phyloP scores from a whole-genome alignment of 345 rosid species.

The Hevea brasiliensis region DNA sequence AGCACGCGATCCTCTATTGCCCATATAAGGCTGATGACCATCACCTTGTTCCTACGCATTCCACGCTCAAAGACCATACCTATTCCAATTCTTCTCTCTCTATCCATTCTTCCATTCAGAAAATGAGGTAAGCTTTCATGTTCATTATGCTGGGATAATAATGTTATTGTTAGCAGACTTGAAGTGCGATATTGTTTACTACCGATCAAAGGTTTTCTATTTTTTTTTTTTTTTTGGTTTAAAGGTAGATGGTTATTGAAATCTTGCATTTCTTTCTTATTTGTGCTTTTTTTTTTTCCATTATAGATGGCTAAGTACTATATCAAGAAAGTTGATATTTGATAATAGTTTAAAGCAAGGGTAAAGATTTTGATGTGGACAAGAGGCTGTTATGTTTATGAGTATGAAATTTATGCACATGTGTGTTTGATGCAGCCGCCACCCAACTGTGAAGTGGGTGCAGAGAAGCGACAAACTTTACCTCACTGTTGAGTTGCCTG shows the following conservation, averaged over 20 bases:
- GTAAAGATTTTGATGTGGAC: not conserved
- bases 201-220: no score
- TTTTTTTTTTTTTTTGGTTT: no score
- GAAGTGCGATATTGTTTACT: no score
- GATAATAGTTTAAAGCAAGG: not conserved
- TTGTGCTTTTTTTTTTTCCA: not conserved
- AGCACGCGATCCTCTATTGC: slow-evolving; percentile 2
- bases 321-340: not conserved
- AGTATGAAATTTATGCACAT: not conserved
- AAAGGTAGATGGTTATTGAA: not conserved
- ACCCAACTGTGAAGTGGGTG: slow-evolving; percentile 28
- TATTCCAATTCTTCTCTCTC: not conserved
- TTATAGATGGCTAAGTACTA: no score
- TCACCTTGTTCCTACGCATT: not conserved
- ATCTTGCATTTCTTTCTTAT: not conserved
- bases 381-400: not conserved
- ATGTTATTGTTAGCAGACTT: no score
- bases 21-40: not conserved
- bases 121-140: slow-evolving; percentile 5
- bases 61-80: not conserved
- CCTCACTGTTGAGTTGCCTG: slow-evolving; percentile 23
- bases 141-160: no score
- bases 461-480: slow-evolving; percentile 25
- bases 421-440: slow-evolving; percentile 19
- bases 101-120: not conserved